Evolutionary conservation across 208 protist species (phyloP), one percentile per base, ranked within the genome.

Genomic region (Acanthamoeba triangularis): DNA sequence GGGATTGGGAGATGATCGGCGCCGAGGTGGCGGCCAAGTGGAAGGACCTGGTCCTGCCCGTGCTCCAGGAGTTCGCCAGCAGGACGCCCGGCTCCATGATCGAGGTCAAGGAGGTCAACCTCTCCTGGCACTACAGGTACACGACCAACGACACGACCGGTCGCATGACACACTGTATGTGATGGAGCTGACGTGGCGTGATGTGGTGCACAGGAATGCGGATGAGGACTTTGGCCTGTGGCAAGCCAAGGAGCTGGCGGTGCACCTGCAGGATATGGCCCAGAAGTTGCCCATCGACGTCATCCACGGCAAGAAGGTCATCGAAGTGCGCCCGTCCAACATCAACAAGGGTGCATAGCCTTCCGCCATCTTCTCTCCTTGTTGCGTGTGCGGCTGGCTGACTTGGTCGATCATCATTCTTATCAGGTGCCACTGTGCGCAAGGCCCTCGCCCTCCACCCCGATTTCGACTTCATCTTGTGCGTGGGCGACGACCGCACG

Each of bases 171-270:
- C 33, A 16, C 65, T 25, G 11, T 0, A 13, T 3, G 25, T 74
- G 20, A 61, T 1, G 16, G 54, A 25, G 65, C 65, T 74, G 3
- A 37, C 1, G 23, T 30, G 13, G 13, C 3, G 8, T 20, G 33
- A 74, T 16, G 13, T 28, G 28, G 28, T 2, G 4, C 25, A 33
- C 37, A 88, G 85, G 49, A 97, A 96, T 54, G 80, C 97, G 0
- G 97, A 98, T 61, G 90, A 95, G 44, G 97, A 98, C 44, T 98
- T 98, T 97, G 97, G 96, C n/a, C 52, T 95, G 47, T 97, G 88
- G 88, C 97, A 97, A 93, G 96, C 97, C 3, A 96, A 96, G 47
- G 97, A 98, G 91, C 78, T 98, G 11, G 69, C 91, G 52, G 88
- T 94, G 10, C 97, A 98, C 67, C 94, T 98, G 35, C 76, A 96